Base-by-base conservation (phyloP, 2,329 filamentous ascomycete genomes). In the Colletotrichum sublineola region DNA sequence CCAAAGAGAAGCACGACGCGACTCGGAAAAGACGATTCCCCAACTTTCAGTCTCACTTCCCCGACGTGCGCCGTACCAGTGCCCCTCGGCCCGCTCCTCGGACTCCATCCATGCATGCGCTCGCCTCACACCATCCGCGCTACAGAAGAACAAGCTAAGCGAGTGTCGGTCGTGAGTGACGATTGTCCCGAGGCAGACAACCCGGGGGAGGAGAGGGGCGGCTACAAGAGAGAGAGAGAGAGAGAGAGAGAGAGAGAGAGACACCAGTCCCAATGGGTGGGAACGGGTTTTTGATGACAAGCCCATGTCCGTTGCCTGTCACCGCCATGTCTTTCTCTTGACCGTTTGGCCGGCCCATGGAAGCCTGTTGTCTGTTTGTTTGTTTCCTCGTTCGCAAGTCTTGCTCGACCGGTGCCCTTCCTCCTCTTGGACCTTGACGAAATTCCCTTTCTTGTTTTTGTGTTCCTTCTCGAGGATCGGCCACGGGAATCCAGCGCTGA, bases 261-360 rank as follows among this genome's bases (percentile, higher is more conserved):
- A 67, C 48, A 2, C 40, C 38, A 33, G 58, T 63, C 60, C 65
- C 65, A 46, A 52, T 60, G 60, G 33, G 53, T 40, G 55, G 66
- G 46, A 69, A 69, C 69, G 65, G 44, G 42, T 20, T 48, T 60
- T 72, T 61, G 66, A 61, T 61, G 69, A 63, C 60, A 64, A 64
- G 55, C 58, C 68, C 31, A 46, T 15, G 15, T 31, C n/a, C 53
- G 31, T 56, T 29, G 66, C 50, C 67, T 65, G 60, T 65, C 60
- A 73, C 67, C 70, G 66, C 70, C 66, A 70, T 46, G 57, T 63
- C 40, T 46, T 18, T 12, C 29, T 67, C 46, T 44, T 46, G 36
- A 42, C 55, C 48, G 4, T 38, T 33, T 55, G 48, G 11, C 40
- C 11, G 55, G 40, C 33, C 38, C n/a, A 38, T 18, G 68, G 14